Base-by-base conservation (phyloP, 176 grass and related monocot species). In the Stipa capillata region DNA sequence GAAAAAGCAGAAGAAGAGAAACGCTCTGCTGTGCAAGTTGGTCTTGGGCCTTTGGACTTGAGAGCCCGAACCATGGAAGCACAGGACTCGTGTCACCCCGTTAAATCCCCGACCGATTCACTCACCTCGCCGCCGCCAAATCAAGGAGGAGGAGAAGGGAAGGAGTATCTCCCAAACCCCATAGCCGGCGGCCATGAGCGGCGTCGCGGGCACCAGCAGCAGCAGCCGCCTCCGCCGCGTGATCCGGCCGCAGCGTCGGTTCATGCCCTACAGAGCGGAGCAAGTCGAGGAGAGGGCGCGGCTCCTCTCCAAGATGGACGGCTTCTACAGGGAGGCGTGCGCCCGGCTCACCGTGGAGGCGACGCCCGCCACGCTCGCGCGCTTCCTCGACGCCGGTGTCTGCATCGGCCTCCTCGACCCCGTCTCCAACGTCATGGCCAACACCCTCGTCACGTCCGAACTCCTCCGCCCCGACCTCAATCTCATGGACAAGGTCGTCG, bases 381-480 rank as follows among this genome's bases (percentile, higher is more conserved):
- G 77, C 62, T 29, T 69, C 65, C 65, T 74, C 33, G 70, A 75
- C 81, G 71, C 71, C 59, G 47, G 71, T 27, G 37, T 76, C 37
- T 76, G 72, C 60, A 8, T 83, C 47, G 81, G 81, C 48, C 71
- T 83, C 72, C 60, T 66, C 12, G 60, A 83, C 36, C 81, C 71
- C 36, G 36, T 75, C 27, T 76, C 81, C 81, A 83, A 66, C 60
- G 23, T 84, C 72, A 6, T 84, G 14, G 72, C 37, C 28, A 84
- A 84, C 82, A 17, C 72, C 7, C 39, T 42, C 45, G 29, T 39
- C 71, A 55, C 34, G 34, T 61, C 80, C 31, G 68, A 63, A 41
- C n/a, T n/a, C n/a, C 1, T 23, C 39, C 2, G 7, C 2, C 29
- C 52, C 28, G 50, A 58, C 64, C 16, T 14, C 34, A 15, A n/a